Evolutionary conservation across 2,329 filamentous ascomycete species (phyloP).

Genomic region (Nigrospora oryzae): DNA sequence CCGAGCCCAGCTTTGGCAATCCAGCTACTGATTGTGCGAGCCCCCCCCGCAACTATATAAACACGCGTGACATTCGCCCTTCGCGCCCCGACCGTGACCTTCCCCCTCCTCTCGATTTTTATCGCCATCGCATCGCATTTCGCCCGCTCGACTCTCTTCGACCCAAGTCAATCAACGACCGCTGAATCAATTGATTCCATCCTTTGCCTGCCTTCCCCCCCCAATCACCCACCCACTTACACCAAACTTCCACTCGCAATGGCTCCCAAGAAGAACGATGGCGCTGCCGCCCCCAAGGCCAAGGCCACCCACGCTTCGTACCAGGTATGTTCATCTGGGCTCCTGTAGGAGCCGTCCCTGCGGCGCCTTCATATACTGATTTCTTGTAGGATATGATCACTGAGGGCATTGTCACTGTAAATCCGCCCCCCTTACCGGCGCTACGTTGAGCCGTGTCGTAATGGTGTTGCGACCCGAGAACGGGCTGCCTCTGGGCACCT

Average conservation of each 20-base stretch:
- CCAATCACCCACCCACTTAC: constrained; percentile 7
- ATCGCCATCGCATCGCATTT: constrained; percentile 11
- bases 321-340: constrained; percentile 37
- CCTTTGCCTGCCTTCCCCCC: constrained; percentile 7
- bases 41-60: constrained; percentile 52
- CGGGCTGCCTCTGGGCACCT: no score
- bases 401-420: constrained; percentile 53
- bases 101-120: constrained; percentile 29
- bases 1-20: neutral
- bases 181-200: neutral
- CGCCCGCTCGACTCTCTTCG: no score
- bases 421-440: constrained; percentile 24
- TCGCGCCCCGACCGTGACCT: constrained; percentile 30
- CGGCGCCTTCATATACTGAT: constrained; percentile 24
- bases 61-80: constrained; percentile 47
- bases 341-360: constrained; percentile 5
- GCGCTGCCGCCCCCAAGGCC: constrained; percentile 36
- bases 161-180: neutral
- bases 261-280: constrained; percentile 51
- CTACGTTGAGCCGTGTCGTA: constrained; percentile 23
- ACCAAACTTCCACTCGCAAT: constrained; percentile 30
- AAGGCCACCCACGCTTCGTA: constrained; percentile 47
- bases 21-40: constrained; percentile 44
- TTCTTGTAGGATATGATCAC: constrained; percentile 50
- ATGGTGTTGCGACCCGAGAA: no score